Evolutionary conservation across 257 asterid species (phyloP).

Genomic region (Salvia miltiorrhiza): DNA sequence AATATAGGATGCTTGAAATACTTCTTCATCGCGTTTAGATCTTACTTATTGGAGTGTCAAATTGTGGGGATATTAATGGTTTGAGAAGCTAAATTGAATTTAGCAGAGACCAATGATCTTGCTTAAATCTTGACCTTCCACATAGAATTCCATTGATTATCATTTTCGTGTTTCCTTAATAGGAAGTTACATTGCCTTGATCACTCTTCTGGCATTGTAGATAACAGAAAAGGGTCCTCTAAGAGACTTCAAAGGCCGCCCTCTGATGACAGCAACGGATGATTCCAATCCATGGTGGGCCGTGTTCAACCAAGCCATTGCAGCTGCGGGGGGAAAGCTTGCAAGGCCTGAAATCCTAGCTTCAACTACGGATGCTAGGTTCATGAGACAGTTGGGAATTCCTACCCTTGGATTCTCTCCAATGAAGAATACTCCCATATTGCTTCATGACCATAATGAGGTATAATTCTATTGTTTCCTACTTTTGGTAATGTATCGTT

Average conservation of each 20-base stretch:
- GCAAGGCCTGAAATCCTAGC: slow-evolving; percentile 83
- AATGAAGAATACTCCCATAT: slow-evolving; percentile 83
- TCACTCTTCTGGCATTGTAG: slow-evolving; percentile 31
- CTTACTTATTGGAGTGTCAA: background rate
- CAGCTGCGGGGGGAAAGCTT: slow-evolving; percentile 80
- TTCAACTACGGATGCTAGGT: slow-evolving; percentile 89
- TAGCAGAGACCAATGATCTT: background rate
- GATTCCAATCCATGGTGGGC: slow-evolving; percentile 94
- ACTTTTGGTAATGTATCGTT: background rate
- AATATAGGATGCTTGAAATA: background rate
- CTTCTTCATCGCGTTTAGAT: background rate
- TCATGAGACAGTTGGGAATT: slow-evolving; percentile 69
- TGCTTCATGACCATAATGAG: slow-evolving; percentile 97
- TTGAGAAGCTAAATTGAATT: background rate
- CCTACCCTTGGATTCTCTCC: slow-evolving; percentile 95
- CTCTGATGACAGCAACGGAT: slow-evolving; percentile 66
- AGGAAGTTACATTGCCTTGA: background rate
- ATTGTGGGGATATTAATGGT: background rate
- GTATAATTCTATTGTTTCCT: slow-evolving; percentile 30
- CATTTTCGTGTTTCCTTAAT: background rate
- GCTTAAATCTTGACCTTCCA: background rate
- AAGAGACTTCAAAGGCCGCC: slow-evolving; percentile 61
- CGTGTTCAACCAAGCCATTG: slow-evolving; percentile 63
- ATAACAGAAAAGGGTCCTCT: slow-evolving; percentile 66
- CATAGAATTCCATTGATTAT: background rate